Base-by-base conservation (phyloP, 805 yeast species). In the Candida manassasensis region DNA sequence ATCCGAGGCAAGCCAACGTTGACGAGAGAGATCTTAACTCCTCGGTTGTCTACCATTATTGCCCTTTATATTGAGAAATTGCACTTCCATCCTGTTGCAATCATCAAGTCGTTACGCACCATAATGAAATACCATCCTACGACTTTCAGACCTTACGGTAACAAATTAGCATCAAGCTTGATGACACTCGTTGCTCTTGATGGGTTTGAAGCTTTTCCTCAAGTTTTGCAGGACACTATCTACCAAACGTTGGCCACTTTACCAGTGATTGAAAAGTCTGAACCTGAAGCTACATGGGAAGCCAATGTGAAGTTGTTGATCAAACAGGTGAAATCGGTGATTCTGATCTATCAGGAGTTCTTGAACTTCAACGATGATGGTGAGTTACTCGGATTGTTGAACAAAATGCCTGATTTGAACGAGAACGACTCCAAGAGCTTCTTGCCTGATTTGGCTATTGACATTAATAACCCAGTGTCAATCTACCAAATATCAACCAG, bases 1-100 rank as follows among this genome's bases (percentile, higher is more conserved):
- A 78, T 81, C 38, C 75, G 84, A 52, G 90, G 87, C 2, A 88
- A 88, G 51, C 86, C 95, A 1, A 80, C 88, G 1, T 68, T 90
- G 27, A 81, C 90, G 3, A 74, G 97, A 53, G 96, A 88, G 51
- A 64, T 83, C 6, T 69, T 87, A 38, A 84, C 95, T 2, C 94
- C 96, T 6, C 80, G 80, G 47, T 63, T 90, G 38, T 77, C 84
- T 7, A 66, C 69, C 2, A 75, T 83, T 28, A 74, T 86, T 39
- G 57, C 73, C 12, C 55, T 71, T 4, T 65, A 79, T 34, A 49
- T 86, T 37, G 76, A 69, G 3, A 53, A 55, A 29, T 26, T 67
- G 11, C 55, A 49, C 19, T 47, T 31, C 29, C 40, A 42, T 18
- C 64, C 71, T 2, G 43, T 60, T 21, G 47, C 68, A 9, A 54